Evolutionary conservation across 2,329 filamentous ascomycete genomes (phyloP), one percentile per base, ranked within the genome.

Genomic region (Cladosporium cucumerinum): DNA sequence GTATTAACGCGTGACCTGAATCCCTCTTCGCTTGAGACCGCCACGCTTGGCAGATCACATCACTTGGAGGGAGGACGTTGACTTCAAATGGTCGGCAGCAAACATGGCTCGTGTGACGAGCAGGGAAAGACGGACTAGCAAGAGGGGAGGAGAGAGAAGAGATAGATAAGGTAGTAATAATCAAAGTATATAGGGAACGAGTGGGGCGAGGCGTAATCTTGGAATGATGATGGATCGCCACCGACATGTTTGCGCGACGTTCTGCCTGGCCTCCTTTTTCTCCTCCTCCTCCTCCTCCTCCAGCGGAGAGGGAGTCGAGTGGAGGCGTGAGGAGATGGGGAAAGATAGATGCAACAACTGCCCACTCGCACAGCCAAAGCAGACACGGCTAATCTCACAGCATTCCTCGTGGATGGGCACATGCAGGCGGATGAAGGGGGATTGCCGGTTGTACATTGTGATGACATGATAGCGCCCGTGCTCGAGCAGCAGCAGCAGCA

Each of bases 391-490:
- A 21, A 30, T n/a, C 26, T n/a, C 51, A 54, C 26, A 12, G 26
- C 51, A 54, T 54, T 54, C 51, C 51, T 54, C 12, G 18, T 28
- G 51, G 51, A 54, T 21, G 18, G 26, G 16, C 51, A 54, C 51
- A 54, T 54, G 51, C 51, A 54, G 26, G 28, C 51, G 51, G 28
- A 11, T 32, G 26, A 36, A 39, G 54, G 52, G 54, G 54, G 21
- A 23, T 26, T 26, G 54, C 39, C 32, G 54, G 32, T 57, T 57
- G 54, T 57, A 57, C 54, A 46, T 57, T 57, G 54, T 57, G 54
- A 57, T 57, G 54, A 57, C 54, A 57, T 32, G 54, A 57, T 57
- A 46, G 39, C 21, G 54, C 18, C 32, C 32, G 54, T 57, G 54
- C 54, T 25, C 54, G n/a, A 7, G n/a, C n/a, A 32, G n/a, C 52